phyloP scores from a whole-genome alignment of 2,329 filamentous ascomycete genomes.

The Aureobasidium sp. region DNA sequence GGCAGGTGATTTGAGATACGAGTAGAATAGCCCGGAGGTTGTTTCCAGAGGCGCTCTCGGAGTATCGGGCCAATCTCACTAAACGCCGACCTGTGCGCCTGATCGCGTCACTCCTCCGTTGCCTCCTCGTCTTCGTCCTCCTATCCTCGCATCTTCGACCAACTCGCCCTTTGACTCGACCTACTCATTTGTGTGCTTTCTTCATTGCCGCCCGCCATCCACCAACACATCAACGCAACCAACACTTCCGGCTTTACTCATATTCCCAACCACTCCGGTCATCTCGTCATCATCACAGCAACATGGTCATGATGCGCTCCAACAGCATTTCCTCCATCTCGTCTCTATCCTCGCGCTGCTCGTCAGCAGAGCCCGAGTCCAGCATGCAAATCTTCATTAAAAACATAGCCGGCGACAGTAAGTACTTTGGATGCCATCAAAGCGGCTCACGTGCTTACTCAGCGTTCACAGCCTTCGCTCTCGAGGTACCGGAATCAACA shows the following conservation, averaged over 20 bases:
- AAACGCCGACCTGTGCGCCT: slow-evolving; percentile 8
- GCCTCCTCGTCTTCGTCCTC: not conserved
- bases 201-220: not conserved
- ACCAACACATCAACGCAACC: not conserved
- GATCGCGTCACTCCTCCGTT: not conserved
- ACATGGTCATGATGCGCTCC: slow-evolving; percentile 30
- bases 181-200: not conserved
- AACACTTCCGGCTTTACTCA: slow-evolving; percentile 23
- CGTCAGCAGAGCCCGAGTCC: slow-evolving; percentile 36
- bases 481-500: slow-evolving; percentile 46
- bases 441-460: slow-evolving; percentile 17
- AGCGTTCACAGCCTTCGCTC: slow-evolving; percentile 41
- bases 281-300: not conserved
- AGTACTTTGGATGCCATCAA: slow-evolving; percentile 23
- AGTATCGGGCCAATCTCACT: slow-evolving; percentile 2
- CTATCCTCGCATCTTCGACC: slow-evolving; percentile 7
- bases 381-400: slow-evolving; percentile 56
- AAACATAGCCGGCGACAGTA: slow-evolving; percentile 50
- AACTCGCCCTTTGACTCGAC: not conserved
- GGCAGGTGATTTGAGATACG: not conserved
- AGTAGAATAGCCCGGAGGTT: not conserved
- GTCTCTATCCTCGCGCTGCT: slow-evolving; percentile 24
- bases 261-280: slow-evolving; percentile 26
- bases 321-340: slow-evolving; percentile 32
- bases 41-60: not conserved